These are phyloP conservation scores for Boechera stricta DNA, from an alignment of 345 rosid genomes.

Conservation along the genomic window DNA sequence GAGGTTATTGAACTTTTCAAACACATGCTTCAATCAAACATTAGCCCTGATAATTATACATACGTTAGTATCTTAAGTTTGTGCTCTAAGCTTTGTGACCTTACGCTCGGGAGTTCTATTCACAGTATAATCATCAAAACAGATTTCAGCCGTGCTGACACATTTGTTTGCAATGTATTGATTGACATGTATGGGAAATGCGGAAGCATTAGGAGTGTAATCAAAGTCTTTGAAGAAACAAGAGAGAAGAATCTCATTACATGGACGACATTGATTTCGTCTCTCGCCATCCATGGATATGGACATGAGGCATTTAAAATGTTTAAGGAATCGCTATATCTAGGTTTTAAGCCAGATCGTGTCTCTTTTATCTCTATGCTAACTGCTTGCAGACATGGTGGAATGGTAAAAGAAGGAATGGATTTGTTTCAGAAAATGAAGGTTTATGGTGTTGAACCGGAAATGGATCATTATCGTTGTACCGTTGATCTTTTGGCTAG, in stretches of 20 bases:
- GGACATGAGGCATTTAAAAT: slow-evolving; percentile 62
- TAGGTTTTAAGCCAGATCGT: slow-evolving; percentile 70
- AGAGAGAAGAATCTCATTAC: slow-evolving; percentile 65
- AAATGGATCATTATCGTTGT: slow-evolving; percentile 76
- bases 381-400: slow-evolving; percentile 77
- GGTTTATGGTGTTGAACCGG: slow-evolving; percentile 63
- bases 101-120: slow-evolving; percentile 72
- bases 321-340: slow-evolving; percentile 61
- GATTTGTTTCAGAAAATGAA: slow-evolving; percentile 66
- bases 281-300: slow-evolving; percentile 72
- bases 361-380: slow-evolving; percentile 71
- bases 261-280: slow-evolving; percentile 81
- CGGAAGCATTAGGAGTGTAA: slow-evolving; percentile 58
- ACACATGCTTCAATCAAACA: slow-evolving; percentile 54
- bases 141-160: slow-evolving; percentile 56
- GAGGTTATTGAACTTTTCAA: slow-evolving; percentile 72
- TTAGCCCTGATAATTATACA: slow-evolving; percentile 78
- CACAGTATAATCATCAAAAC: slow-evolving; percentile 72
- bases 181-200: slow-evolving; percentile 97
- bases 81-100: slow-evolving; percentile 59
- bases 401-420: slow-evolving; percentile 76
- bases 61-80: slow-evolving; percentile 68
- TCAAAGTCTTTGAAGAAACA: slow-evolving; percentile 56
- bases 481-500: slow-evolving; percentile 72
- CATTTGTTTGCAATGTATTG: slow-evolving; percentile 67